Base-by-base conservation (phyloP, 140 eudicot genomes). In the Ambrosia hybrid region DNA sequence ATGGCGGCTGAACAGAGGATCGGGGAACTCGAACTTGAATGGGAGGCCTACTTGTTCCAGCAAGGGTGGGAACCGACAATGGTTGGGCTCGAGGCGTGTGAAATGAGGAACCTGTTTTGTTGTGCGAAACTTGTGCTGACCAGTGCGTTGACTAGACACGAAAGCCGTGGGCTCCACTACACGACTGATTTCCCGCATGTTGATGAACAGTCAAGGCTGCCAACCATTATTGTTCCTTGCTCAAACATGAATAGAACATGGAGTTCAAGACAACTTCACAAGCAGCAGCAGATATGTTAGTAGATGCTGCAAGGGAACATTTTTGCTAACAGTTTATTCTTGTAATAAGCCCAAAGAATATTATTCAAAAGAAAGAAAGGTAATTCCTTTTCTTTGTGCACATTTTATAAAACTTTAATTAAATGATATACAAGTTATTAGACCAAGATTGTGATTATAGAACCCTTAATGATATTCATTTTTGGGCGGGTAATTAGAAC, bases 61-160 rank as follows among this genome's bases (percentile, higher is more conserved):
- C 95, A 86, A 51, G 99, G 99, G 43, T 94, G 99, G 99, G 96
- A 88, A 53, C 97, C 99, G 13, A 90, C 96, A 9, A 94, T 94
- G 99, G 97, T 91, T 15, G 95, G 92, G 64, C 76, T 91, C 0
- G 97, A 90, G 71, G 97, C 96, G 21, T 94, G 97, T 67, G 97
- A 94, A 77, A 91, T 91, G 99, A 88, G 99, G 83, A 94, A 94
- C 80, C 81, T 94, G 60, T 94, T 94, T 66, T 94, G 97, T 60
- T 94, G 99, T 76, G 95, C 99, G 2, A 94, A 94, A 78, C 76
- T 94, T 51, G 99, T 94, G 46, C 88, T 91, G 49, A 88, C 90
- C 70, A 94, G 99, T 48, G 99, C 99, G 2, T 76, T 91, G 36
- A 79, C 97, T 6, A 83, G 99, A 58, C 97, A 84, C 2, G 99